Conservation (phyloP, 2,329 filamentous ascomycete species). For the Lecanicillium sp. region DNA sequence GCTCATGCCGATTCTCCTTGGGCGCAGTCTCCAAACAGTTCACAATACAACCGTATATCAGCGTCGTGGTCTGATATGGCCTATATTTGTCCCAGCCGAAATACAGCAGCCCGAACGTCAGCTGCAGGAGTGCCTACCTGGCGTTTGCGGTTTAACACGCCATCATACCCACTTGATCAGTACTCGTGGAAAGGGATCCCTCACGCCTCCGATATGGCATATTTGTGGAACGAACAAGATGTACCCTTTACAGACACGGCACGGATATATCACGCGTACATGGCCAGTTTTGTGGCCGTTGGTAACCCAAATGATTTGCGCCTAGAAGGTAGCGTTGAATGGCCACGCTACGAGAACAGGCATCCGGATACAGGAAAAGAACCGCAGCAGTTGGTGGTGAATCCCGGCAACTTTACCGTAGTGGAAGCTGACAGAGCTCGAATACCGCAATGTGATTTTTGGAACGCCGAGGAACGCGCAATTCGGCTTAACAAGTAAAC, state of each 20-base stretch:
- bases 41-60: constrained; percentile 34
- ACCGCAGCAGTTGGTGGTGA: not conserved
- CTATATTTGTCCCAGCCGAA: constrained; percentile 35
- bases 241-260: constrained; percentile 27
- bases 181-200: constrained; percentile 26
- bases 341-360: constrained; percentile 16
- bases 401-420: not conserved
- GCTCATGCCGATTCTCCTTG: constrained; percentile 24
- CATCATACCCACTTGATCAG: constrained; percentile 18
- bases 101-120: constrained; percentile 30
- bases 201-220: constrained; percentile 25
- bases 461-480: constrained; percentile 5
- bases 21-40: constrained; percentile 28
- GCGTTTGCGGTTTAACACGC: constrained; percentile 30
- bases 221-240: constrained; percentile 26
- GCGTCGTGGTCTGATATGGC: constrained; percentile 36
- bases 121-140: constrained; percentile 23
- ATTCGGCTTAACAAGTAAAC: constrained; percentile 2
- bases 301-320: constrained; percentile 24
- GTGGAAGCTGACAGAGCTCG: constrained; percentile 1
- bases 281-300: constrained; percentile 26
- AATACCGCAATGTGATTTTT: constrained; percentile 3
- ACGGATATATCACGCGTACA: constrained; percentile 26
- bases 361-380: not conserved
- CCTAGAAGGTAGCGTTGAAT: constrained; percentile 11